A percentile compares a stretch with the other conserved stretches of the same genome.
Evolutionary conservation across 108 stramenopile species (phyloP).

Genomic region (Cyclotella sp.): DNA sequence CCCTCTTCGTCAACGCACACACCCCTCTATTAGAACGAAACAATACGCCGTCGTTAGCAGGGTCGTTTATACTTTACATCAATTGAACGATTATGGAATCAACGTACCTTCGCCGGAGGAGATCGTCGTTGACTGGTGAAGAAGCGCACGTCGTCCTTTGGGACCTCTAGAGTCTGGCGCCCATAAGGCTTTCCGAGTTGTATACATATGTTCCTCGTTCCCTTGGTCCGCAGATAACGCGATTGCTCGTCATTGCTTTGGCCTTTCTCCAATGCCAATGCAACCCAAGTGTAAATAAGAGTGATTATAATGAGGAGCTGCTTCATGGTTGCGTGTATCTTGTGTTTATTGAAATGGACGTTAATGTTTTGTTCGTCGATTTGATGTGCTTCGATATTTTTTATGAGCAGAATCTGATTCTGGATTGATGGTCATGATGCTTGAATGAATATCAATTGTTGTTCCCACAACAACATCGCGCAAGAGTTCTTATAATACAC

Average conservation of each 20-base stretch:
- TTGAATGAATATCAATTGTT: background rate
- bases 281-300: constrained; percentile 1
- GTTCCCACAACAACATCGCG: too few species aligned
- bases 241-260: background rate
- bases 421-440: too few species aligned
- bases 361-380: background rate
- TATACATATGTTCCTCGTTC: constrained; percentile 10
- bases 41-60: background rate
- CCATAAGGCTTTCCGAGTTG: constrained; percentile 1
- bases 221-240: background rate
- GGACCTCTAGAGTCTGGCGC: constrained; percentile 11
- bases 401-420: constrained; percentile 8
- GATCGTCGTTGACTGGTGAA: constrained; percentile 15
- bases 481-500: background rate
- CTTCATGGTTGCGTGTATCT: constrained; percentile 3
- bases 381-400: background rate
- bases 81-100: background rate
- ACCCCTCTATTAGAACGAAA: background rate
- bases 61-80: background rate
- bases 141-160: constrained; percentile 1
- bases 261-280: background rate
- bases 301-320: background rate
- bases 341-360: background rate
- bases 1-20: constrained; percentile 1
- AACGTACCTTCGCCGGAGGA: constrained; percentile 7